phyloP scores from a whole-genome alignment of 1,284 basidiomycete species.

The Cutaneotrichosporon sp. region DNA sequence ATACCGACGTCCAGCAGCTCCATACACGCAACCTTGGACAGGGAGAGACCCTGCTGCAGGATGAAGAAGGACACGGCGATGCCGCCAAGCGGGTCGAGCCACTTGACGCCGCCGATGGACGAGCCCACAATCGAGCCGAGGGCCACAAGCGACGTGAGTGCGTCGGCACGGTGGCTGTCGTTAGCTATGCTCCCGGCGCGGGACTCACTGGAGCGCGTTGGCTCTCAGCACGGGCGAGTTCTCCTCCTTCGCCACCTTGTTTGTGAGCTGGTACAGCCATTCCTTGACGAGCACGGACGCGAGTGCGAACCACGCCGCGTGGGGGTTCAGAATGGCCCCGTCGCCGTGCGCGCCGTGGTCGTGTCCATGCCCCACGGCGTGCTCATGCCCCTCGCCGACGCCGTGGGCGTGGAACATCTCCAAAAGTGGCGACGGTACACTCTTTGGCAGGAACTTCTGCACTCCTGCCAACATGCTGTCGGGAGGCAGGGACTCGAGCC shows the following conservation, averaged over 20 bases:
- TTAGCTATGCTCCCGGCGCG: background rate
- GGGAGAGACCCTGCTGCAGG: slow-evolving; percentile 70
- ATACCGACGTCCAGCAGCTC: slow-evolving; percentile 85
- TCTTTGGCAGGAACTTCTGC: slow-evolving; percentile 36
- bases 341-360: slow-evolving; percentile 26
- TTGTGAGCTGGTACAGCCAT: slow-evolving; percentile 83
- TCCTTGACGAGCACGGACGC: slow-evolving; percentile 79
- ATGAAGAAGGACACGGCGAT: slow-evolving; percentile 85
- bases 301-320: slow-evolving; percentile 94
- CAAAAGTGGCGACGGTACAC: slow-evolving; percentile 46
- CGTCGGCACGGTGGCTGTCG: slow-evolving; percentile 85
- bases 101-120: slow-evolving; percentile 71
- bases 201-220: slow-evolving; percentile 63
- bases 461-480: slow-evolving; percentile 36
- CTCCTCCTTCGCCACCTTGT: slow-evolving; percentile 82
- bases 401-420: slow-evolving; percentile 44
- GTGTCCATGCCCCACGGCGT: slow-evolving; percentile 31
- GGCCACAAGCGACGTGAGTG: slow-evolving; percentile 81
- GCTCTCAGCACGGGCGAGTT: slow-evolving; percentile 84
- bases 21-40: slow-evolving; percentile 67
- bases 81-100: slow-evolving; percentile 88
- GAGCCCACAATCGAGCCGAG: slow-evolving; percentile 83
- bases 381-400: slow-evolving; percentile 28
- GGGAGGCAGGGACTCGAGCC: slow-evolving; percentile 47
- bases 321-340: slow-evolving; percentile 66